Evolutionary conservation across 2,329 filamentous ascomycete genomes (phyloP).

Genomic region (Ceratocystis papillata): DNA sequence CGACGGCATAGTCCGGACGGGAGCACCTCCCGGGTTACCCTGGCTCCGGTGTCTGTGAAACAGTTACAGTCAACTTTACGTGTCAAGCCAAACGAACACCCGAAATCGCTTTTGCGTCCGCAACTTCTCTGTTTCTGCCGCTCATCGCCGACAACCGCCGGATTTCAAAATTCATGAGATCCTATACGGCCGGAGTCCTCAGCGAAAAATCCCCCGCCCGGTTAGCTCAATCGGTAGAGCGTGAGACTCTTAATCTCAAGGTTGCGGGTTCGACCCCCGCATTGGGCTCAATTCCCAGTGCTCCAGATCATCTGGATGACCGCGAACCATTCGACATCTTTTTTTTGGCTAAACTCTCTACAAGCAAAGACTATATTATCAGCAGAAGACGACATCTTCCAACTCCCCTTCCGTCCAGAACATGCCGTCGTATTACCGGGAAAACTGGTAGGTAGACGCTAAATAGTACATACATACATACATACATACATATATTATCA

Average conservation of each 20-base stretch:
- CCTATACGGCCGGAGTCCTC: too few species aligned
- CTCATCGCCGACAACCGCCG: background rate
- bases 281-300: constrained; percentile 27
- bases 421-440: too few species aligned
- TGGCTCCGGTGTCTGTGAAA: background rate
- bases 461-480: too few species aligned
- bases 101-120: background rate
- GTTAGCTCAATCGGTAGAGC: constrained; percentile 63
- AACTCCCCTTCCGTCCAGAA: too few species aligned
- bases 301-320: constrained; percentile 24
- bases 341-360: constrained; percentile 4
- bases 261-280: constrained; percentile 36
- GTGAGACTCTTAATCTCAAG: constrained; percentile 55
- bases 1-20: too few species aligned
- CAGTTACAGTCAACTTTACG: background rate
- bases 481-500: too few species aligned
- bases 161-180: too few species aligned
- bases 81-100: background rate
- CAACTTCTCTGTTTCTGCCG: too few species aligned
- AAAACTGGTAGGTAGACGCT: too few species aligned
- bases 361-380: too few species aligned
- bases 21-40: too few species aligned
- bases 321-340: constrained; percentile 4
- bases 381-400: too few species aligned
- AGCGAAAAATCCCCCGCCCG: constrained; percentile 32